phyloP scores from a whole-genome alignment of 192 early-diverging fungal species.

The Phycomyces blakesleeanus region DNA sequence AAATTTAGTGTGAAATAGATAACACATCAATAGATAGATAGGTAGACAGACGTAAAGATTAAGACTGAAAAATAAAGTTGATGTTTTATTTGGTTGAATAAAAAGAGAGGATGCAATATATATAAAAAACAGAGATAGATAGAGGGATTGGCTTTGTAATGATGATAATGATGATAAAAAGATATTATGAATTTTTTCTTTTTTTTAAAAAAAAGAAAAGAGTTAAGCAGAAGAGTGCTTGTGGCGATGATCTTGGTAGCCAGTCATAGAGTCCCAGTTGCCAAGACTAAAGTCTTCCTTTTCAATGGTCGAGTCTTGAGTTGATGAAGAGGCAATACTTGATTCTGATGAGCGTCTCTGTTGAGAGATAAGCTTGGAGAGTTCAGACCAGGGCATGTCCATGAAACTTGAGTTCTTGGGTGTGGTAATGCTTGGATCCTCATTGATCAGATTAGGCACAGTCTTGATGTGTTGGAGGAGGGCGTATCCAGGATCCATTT shows the following conservation, averaged over 20 bases:
- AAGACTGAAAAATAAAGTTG: too few species aligned
- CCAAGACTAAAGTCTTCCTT: constrained; percentile 17
- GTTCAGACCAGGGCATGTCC: constrained; percentile 37
- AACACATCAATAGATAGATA: too few species aligned
- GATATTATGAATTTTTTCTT: neutral
- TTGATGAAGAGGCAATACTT: constrained; percentile 2
- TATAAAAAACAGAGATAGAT: too few species aligned
- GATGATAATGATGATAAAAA: too few species aligned
- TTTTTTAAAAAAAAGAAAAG: neutral
- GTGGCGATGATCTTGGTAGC: constrained; percentile 15
- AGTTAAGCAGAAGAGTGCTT: neutral
- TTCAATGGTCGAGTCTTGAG: neutral
- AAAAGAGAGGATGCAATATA: too few species aligned
- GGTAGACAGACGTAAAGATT: too few species aligned
- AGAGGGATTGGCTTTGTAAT: too few species aligned
- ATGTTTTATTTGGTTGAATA: too few species aligned
- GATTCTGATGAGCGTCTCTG: constrained; percentile 9
- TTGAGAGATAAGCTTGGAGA: constrained; percentile 32
- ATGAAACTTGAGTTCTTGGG: constrained; percentile 38
- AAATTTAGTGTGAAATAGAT: too few species aligned
- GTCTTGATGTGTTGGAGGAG: constrained; percentile 38
- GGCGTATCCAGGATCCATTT: constrained; percentile 39
- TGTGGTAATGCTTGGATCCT: constrained; percentile 35
- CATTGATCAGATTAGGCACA: constrained; percentile 37
- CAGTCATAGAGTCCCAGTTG: constrained; percentile 30